Evolutionary conservation across 2,329 filamentous ascomycete genomes (phyloP), one percentile per base, ranked within the genome.

Genomic region (Penicillium sclerotigenum): DNA sequence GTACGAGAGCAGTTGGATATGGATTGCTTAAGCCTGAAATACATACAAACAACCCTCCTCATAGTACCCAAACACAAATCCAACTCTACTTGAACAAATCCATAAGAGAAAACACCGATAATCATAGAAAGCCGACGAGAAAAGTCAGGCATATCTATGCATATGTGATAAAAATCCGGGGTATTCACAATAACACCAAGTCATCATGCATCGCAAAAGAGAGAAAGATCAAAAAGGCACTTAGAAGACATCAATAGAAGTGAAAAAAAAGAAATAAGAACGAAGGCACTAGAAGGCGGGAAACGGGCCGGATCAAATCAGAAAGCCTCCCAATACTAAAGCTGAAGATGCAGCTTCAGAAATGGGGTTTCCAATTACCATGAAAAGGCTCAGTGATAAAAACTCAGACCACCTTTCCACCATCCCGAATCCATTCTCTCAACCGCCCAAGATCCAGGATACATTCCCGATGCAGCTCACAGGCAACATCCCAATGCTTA

Each of bases 401-500:
- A 26, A n/a, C 33, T 36, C 51, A 68, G 4, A 64, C 58, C 13
- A 72, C 55, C 37, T 65, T 73, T 0, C 72, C 71, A 22, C 71
- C 71, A 46, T 65, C 63, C 8, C 65, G 61, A 38, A 77, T 69
- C 70, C 71, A 74, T 38, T 75, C 66, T 24, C 77, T 71, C 51
- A 75, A 60, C 29, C 68, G 60, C 4, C 74, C 75, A 36, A 80
- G 67, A 22, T 74, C 71, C 40, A 71, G 52, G 54, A 81, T 73
- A 61, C 73, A 75, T 11, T 74, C 69, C 33, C 71, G 66, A 60
- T 81, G 79, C 55, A 72, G 60, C 53, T 80, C 78, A 56, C 73
- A 75, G 4, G 77, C 76, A 14, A 79, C 71, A 40, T 79, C 74
- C 78, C 77, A 80, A 62, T 79, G 77, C 52, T 74, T 69, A n/a